Conservation (phyloP, 768 basidiomycete genomes). For the Lyophyllum shimeji region DNA sequence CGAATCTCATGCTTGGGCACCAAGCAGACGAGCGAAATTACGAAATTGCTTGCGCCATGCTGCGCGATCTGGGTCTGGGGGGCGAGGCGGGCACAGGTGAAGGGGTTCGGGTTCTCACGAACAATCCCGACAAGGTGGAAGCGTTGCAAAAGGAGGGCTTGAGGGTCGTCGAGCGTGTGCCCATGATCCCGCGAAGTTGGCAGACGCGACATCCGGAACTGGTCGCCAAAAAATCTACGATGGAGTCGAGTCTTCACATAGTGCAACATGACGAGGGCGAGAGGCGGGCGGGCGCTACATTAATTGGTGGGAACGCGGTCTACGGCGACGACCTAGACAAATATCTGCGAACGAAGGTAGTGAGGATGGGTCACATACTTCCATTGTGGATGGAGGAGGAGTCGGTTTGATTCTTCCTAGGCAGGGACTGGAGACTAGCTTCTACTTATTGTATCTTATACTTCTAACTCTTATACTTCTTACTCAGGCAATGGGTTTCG, state of each 20-base stretch:
- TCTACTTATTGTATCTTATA: slow-evolving; percentile 7
- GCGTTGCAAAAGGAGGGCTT: slow-evolving; percentile 86
- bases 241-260: slow-evolving; percentile 16
- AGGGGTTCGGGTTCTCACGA: slow-evolving; percentile 83
- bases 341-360: slow-evolving; percentile 94
- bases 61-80: slow-evolving; percentile 83
- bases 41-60: slow-evolving; percentile 86
- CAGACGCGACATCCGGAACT: slow-evolving; percentile 38
- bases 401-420: slow-evolving; percentile 21
- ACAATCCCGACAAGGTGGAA: slow-evolving; percentile 96
- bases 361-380: slow-evolving; percentile 95
- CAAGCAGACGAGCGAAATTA: slow-evolving; percentile 93
- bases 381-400: slow-evolving; percentile 51
- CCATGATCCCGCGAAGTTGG: slow-evolving; percentile 97
- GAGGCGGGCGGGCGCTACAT: slow-evolving; percentile 62
- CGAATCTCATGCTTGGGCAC: slow-evolving; percentile 94
- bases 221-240: slow-evolving; percentile 20
- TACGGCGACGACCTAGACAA: slow-evolving; percentile 88
- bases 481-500: too few species aligned
- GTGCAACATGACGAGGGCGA: slow-evolving; percentile 30
- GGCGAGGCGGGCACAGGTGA: slow-evolving; percentile 37
- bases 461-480: too few species aligned
- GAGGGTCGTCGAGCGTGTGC: slow-evolving; percentile 76
- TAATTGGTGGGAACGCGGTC: slow-evolving; percentile 77
- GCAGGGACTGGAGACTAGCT: not conserved